Percentiles rank a stretch among this genome's conserved stretches.
Conservation (phyloP, 2,329 filamentous ascomycete species). For the Stenocarpella maydis region DNA sequence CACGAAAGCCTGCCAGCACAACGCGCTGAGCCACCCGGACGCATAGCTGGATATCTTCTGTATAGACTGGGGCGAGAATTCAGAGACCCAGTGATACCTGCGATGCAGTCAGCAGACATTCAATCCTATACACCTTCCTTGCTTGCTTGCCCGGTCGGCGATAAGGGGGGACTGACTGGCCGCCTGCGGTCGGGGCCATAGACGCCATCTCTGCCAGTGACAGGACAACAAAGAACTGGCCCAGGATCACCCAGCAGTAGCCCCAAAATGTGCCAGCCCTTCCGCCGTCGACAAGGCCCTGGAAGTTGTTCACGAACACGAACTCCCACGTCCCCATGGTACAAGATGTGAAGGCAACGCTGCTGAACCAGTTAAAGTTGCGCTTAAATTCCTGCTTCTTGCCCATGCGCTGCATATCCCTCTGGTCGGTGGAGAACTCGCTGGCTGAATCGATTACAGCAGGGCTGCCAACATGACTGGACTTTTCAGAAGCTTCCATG, state of each 20-base stretch:
- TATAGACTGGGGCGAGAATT: constrained; percentile 57
- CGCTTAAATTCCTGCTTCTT: constrained; percentile 21
- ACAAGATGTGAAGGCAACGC: background rate
- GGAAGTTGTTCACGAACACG: constrained; percentile 9
- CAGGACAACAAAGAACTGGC: constrained; percentile 22
- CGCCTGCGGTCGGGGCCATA: constrained; percentile 12
- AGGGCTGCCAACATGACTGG: background rate
- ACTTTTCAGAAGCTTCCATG: constrained; percentile 3
- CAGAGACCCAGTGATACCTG: constrained; percentile 65
- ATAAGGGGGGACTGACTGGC: constrained; percentile 5
- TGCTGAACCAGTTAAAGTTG: constrained; percentile 22
- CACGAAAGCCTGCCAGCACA: constrained; percentile 53
- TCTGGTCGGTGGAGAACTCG: background rate
- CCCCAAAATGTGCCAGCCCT: constrained; percentile 14
- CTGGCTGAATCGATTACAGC: background rate
- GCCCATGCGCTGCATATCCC: constrained; percentile 22
- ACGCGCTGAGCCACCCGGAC: constrained; percentile 56
- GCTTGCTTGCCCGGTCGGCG: background rate
- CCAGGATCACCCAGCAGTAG: constrained; percentile 20
- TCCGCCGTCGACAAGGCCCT: constrained; percentile 11
- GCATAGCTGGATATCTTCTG: constrained; percentile 64
- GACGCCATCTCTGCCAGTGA: constrained; percentile 21
- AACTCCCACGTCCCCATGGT: constrained; percentile 22
- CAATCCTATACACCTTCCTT: background rate
- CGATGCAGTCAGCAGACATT: background rate